Percentiles rank a stretch among this genome's conserved stretches.
Evolutionary conservation across 2,329 filamentous ascomycete genomes (phyloP).

Genomic region (Colletotrichum lentis): DNA sequence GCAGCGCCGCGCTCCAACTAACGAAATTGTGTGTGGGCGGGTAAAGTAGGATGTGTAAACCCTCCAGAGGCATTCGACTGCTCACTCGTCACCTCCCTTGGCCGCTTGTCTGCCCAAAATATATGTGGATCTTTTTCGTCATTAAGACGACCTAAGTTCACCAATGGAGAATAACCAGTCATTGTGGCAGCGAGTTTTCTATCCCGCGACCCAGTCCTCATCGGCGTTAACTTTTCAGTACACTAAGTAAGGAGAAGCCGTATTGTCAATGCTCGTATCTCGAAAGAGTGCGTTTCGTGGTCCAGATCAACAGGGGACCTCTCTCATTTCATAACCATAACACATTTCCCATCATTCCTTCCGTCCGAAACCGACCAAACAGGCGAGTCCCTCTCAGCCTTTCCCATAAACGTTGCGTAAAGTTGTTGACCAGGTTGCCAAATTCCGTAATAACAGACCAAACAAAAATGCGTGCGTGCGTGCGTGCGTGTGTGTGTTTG

Average conservation of each 20-base stretch:
- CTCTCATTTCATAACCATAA: slow-evolving; percentile 7
- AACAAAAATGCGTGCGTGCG: no score
- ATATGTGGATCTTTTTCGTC: no score
- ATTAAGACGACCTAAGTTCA: no score
- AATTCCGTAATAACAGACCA: background rate
- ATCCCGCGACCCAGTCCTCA: background rate
- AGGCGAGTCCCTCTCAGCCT: slow-evolving; percentile 18
- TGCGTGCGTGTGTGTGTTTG: background rate
- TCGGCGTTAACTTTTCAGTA: background rate
- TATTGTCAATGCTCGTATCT: background rate
- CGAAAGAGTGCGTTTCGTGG: background rate
- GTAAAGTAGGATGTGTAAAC: no score
- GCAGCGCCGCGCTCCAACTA: no score
- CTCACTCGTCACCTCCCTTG: no score
- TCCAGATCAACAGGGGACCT: background rate
- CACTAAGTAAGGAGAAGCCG: background rate
- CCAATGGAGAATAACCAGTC: background rate
- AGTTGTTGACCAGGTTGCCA: background rate
- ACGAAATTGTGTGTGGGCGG: no score
- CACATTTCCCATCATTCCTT: background rate
- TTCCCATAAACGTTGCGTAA: background rate
- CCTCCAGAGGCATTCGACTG: no score
- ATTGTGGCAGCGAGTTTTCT: background rate
- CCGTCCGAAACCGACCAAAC: slow-evolving; percentile 2
- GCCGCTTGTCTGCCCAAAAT: no score